Evolutionary conservation across 768 basidiomycete species (phyloP).

Genomic region (Hygrophorus russula): DNA sequence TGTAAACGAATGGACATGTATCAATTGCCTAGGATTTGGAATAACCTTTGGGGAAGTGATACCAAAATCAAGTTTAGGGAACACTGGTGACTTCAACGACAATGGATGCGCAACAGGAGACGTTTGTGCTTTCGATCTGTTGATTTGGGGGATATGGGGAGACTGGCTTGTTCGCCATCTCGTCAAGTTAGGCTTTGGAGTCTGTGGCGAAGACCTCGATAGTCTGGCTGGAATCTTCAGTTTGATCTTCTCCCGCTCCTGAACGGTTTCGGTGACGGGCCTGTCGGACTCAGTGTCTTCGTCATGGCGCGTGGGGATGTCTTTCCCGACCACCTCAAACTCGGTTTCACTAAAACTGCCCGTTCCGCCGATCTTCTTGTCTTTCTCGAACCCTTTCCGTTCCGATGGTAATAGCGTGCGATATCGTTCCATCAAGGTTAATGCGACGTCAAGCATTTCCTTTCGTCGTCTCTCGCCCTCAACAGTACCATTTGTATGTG

Average conservation of each 20-base stretch:
- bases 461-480: slow-evolving; percentile 69
- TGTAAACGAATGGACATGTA: too few relatives aligned
- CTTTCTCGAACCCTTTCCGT: slow-evolving; percentile 24
- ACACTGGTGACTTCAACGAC: too few relatives aligned
- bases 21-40: too few relatives aligned
- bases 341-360: slow-evolving; percentile 15
- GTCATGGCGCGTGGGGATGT: slow-evolving; percentile 13
- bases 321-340: slow-evolving; percentile 3
- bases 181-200: slow-evolving; percentile 7
- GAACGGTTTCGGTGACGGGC: slow-evolving; percentile 13
- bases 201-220: slow-evolving; percentile 15
- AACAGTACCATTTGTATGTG: slow-evolving; percentile 25
- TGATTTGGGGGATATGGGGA: neutral
- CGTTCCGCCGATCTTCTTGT: slow-evolving; percentile 8
- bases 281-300: slow-evolving; percentile 13
- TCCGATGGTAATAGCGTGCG: slow-evolving; percentile 64
- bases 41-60: too few relatives aligned
- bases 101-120: too few relatives aligned
- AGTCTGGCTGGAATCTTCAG: slow-evolving; percentile 23
- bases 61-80: too few relatives aligned
- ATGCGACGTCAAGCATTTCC: slow-evolving; percentile 66
- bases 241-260: slow-evolving; percentile 24
- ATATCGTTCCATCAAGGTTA: slow-evolving; percentile 60
- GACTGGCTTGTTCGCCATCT: slow-evolving; percentile 15
- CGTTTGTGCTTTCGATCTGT: too few relatives aligned